These are phyloP conservation scores for Clarireedia homoeocarpa DNA, from an alignment of 2,329 filamentous ascomycete species.

Conservation along the genomic window DNA sequence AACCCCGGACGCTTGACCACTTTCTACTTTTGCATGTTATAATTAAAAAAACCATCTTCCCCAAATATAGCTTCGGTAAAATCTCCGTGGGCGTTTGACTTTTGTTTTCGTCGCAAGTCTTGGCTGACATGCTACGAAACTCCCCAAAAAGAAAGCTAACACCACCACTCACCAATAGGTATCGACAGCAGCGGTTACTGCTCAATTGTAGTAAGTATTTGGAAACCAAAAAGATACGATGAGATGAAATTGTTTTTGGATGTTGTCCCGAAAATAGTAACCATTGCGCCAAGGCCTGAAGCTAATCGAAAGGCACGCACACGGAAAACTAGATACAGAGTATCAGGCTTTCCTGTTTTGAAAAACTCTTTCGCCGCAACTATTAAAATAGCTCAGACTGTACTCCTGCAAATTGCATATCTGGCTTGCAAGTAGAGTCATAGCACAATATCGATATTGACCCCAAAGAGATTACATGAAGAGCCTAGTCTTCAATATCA, in stretches of 20 bases:
- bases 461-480: not conserved
- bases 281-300: too few relatives aligned
- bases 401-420: not conserved
- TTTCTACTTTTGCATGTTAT: not conserved
- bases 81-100: not conserved
- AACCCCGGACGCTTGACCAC: not conserved
- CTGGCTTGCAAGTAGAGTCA: not conserved
- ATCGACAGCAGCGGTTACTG: not conserved
- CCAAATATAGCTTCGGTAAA: not conserved
- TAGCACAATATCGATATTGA: not conserved
- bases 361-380: not conserved
- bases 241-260: too few relatives aligned
- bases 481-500: not conserved
- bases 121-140: slow-evolving; percentile 4
- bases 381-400: not conserved
- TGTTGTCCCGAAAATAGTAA: too few relatives aligned
- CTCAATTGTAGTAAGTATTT: too few relatives aligned
- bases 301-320: too few relatives aligned
- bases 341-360: too few relatives aligned
- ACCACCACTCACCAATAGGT: not conserved
- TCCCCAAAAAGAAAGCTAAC: not conserved
- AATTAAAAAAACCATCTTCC: not conserved
- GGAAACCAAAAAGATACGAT: too few relatives aligned
- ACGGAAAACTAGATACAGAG: too few relatives aligned
- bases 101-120: slow-evolving; percentile 4